Percentiles rank a stretch among this genome's conserved stretches.
phyloP scores from a whole-genome alignment of 345 rosid species.

The Noccaea caerulescens region DNA sequence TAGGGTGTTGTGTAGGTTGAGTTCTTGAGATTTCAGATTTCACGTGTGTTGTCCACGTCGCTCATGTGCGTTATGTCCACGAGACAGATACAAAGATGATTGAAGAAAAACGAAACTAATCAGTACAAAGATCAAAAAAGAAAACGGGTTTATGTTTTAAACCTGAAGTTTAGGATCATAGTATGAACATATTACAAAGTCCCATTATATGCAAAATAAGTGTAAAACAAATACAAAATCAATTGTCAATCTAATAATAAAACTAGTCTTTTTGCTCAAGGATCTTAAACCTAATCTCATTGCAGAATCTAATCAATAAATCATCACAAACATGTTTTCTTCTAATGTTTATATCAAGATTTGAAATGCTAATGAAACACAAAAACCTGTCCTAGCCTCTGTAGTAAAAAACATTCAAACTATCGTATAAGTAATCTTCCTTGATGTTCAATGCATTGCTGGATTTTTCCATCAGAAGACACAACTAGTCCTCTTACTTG shows the following conservation, averaged over 20 bases:
- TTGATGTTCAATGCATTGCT: constrained; percentile 47
- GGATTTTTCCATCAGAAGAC: constrained; percentile 45
- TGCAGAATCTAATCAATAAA: neutral
- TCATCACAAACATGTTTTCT: neutral
- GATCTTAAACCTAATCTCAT: neutral
- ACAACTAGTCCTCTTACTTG: constrained; percentile 36
- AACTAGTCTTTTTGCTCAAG: constrained; percentile 9
- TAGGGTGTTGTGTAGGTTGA: constrained; percentile 27
- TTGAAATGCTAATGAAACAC: neutral
- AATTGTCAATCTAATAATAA: neutral
- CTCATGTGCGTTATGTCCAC: constrained; percentile 22
- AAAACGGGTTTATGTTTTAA: neutral
- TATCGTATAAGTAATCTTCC: constrained; percentile 32
- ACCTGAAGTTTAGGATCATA: neutral
- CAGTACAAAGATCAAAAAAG: neutral
- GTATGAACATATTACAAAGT: neutral
- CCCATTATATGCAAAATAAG: neutral
- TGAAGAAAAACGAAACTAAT: constrained; percentile 3
- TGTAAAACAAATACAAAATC: neutral
- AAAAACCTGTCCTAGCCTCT: constrained; percentile 1
- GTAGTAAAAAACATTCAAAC: constrained; percentile 27
- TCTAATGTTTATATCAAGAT: neutral
- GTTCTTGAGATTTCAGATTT: constrained; percentile 26
- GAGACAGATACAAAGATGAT: neutral
- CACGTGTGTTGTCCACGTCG: constrained; percentile 39